These are phyloP conservation scores for Xylaria sp. DNA, from an alignment of 2,329 filamentous ascomycete genomes.

Conservation along the genomic window DNA sequence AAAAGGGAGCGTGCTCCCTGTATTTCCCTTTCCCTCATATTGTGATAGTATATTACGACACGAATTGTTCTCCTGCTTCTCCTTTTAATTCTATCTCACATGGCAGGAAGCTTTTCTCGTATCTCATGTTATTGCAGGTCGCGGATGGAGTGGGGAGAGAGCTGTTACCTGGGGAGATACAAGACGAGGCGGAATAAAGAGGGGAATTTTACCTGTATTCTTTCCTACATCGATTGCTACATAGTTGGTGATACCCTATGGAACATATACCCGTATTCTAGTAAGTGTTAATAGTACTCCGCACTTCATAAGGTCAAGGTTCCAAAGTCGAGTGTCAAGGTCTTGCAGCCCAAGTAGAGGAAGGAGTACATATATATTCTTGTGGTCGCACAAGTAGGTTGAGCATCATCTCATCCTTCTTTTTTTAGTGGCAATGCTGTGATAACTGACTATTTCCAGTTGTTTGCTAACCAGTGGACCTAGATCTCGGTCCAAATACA, in stretches of 20 bases:
- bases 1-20: not conserved
- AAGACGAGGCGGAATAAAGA: not conserved
- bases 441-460: no score
- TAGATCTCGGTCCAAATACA: not conserved
- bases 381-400: no score
- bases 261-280: not conserved
- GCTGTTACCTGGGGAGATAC: not conserved
- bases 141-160: not conserved
- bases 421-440: no score
- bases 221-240: not conserved
- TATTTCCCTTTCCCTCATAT: not conserved
- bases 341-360: no score
- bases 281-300: not conserved
- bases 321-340: no score
- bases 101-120: not conserved
- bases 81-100: not conserved
- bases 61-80: not conserved
- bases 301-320: no score
- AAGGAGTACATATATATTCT: no score
- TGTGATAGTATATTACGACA: not conserved
- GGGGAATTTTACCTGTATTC: not conserved
- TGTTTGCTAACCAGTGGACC: no score
- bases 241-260: not conserved
- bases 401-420: no score
- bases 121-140: not conserved